Percentiles rank a stretch among this genome's conserved stretches.
Conservation (phyloP, 73 alveolate species). For the Paramecium caudatum region DNA sequence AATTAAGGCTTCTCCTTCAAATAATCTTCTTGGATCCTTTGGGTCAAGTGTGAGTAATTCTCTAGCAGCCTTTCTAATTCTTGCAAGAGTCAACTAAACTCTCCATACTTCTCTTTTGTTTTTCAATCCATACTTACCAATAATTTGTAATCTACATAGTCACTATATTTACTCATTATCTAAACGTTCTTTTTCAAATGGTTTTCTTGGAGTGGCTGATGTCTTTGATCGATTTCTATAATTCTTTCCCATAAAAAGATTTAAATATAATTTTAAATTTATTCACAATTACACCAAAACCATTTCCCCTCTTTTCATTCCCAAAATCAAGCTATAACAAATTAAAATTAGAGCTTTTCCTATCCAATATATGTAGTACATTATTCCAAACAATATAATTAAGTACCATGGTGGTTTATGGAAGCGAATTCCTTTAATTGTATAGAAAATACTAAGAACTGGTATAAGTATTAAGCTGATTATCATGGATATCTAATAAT, state of each 20-base stretch:
- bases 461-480: too few relatives aligned
- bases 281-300: neutral
- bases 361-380: too few relatives aligned
- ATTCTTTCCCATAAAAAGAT: constrained; percentile 70
- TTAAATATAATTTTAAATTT: constrained; percentile 25
- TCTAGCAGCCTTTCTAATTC: constrained; percentile 99
- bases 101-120: constrained; percentile 99
- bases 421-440: too few relatives aligned
- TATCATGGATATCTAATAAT: too few relatives aligned
- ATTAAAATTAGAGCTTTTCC: too few relatives aligned
- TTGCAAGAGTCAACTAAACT: constrained; percentile 94
- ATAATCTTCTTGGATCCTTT: constrained; percentile 95
- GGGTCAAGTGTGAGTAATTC: constrained; percentile 96
- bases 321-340: too few relatives aligned
- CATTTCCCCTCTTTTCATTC: neutral
- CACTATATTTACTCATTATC: constrained; percentile 85
- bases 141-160: constrained; percentile 82
- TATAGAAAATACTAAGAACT: too few relatives aligned
- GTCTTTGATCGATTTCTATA: constrained; percentile 82
- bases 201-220: constrained; percentile 93
- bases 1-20: constrained; percentile 97
- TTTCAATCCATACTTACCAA: constrained; percentile 98
- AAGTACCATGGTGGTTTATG: too few relatives aligned
- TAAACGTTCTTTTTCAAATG: constrained; percentile 96
- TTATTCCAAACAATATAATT: too few relatives aligned